These are phyloP conservation scores for Camptophora hylomeconis DNA, from an alignment of 2,329 filamentous ascomycete species.

Conservation along the genomic window DNA sequence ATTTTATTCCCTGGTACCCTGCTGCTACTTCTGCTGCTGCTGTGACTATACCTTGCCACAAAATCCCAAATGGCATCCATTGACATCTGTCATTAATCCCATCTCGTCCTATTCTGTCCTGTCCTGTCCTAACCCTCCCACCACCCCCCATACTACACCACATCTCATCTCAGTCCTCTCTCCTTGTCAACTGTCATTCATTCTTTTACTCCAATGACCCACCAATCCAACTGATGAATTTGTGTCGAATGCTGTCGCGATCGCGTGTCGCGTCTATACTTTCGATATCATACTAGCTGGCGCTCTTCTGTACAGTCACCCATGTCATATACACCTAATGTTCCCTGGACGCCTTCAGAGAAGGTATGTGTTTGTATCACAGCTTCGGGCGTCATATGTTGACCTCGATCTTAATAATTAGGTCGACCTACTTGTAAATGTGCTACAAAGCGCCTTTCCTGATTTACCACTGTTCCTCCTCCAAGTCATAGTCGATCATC, in stretches of 20 bases:
- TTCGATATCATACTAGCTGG: constrained; percentile 3
- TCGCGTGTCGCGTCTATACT: constrained; percentile 3
- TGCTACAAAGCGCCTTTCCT: constrained; percentile 12
- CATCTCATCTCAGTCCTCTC: too few relatives aligned
- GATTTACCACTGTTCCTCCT: constrained; percentile 15
- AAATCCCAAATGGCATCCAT: too few relatives aligned
- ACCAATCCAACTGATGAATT: constrained; percentile 5
- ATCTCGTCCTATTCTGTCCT: too few relatives aligned
- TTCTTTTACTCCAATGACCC: too few relatives aligned
- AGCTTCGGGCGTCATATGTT: background rate
- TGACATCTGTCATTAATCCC: too few relatives aligned
- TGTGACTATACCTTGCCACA: too few relatives aligned
- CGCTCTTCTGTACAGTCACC: constrained; percentile 5
- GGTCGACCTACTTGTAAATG: constrained; percentile 16
- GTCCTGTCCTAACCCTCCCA: too few relatives aligned
- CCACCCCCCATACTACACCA: too few relatives aligned
- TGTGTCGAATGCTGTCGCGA: constrained; percentile 1
- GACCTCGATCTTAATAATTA: constrained; percentile 1
- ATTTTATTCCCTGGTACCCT: too few relatives aligned
- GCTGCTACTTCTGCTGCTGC: too few relatives aligned
- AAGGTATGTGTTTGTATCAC: constrained; percentile 4
- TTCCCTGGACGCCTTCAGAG: constrained; percentile 2
- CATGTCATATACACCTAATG: constrained; percentile 5
- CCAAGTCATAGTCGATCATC: constrained; percentile 9
- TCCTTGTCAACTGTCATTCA: too few relatives aligned